These are phyloP conservation scores for Colletotrichum sidae DNA, from an alignment of 2,329 filamentous ascomycete species.

Conservation along the genomic window DNA sequence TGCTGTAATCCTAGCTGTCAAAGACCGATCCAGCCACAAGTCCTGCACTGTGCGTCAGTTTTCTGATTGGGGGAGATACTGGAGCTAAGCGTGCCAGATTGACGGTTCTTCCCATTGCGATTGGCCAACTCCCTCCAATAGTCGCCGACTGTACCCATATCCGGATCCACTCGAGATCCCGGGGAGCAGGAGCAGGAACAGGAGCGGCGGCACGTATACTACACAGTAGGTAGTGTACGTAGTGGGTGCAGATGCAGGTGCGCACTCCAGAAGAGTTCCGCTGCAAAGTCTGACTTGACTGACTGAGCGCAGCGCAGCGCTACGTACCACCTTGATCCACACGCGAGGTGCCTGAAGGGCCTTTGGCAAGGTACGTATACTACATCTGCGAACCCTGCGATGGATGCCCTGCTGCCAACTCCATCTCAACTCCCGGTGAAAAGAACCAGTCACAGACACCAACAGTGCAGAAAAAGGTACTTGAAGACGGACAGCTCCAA, in stretches of 20 bases:
- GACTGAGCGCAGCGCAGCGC: too few relatives aligned
- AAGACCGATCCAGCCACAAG: constrained; percentile 1
- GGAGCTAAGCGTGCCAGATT: background rate
- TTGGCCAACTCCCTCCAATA: constrained; percentile 21
- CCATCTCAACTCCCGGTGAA: constrained; percentile 18
- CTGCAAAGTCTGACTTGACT: too few relatives aligned
- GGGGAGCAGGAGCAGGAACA: constrained; percentile 7
- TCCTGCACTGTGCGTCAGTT: constrained; percentile 25
- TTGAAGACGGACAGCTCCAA: background rate
- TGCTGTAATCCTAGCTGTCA: constrained; percentile 20
- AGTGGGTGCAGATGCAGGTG: too few relatives aligned
- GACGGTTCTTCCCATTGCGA: constrained; percentile 1
- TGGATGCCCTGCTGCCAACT: constrained; percentile 1
- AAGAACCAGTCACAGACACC: background rate
- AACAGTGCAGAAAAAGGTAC: background rate
- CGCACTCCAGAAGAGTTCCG: too few relatives aligned
- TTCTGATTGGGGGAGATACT: constrained; percentile 4
- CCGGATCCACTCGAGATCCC: background rate
- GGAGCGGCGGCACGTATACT: background rate
- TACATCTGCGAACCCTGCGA: too few relatives aligned
- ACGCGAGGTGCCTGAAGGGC: too few relatives aligned
- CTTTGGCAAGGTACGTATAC: too few relatives aligned
- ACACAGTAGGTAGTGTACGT: background rate
- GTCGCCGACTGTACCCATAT: background rate
- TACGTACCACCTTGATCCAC: too few relatives aligned